phyloP scores from a whole-genome alignment of 331 rosid genomes.

The Telfairia occidentalis region DNA sequence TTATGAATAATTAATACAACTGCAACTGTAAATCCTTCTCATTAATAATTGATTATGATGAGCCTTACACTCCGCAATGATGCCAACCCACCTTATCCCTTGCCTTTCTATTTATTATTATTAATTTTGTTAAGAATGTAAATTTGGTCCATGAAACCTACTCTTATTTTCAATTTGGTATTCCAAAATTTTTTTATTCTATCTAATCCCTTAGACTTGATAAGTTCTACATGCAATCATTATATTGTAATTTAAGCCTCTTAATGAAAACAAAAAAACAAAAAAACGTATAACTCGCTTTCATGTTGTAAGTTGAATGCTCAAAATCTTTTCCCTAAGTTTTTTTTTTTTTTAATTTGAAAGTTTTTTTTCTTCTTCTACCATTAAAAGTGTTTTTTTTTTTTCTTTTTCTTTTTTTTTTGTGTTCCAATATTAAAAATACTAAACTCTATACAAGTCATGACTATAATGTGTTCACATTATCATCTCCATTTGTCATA shows the following conservation, averaged over 20 bases:
- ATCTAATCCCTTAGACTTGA: background rate
- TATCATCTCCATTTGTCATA: no score
- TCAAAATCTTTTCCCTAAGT: background rate
- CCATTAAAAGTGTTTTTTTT: background rate
- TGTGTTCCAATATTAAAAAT: no score
- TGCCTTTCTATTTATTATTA: background rate
- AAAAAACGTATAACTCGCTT: background rate
- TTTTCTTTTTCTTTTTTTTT: no score
- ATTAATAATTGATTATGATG: conserved; percentile 12
- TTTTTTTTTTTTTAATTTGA: no score
- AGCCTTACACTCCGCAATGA: background rate
- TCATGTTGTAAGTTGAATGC: background rate
- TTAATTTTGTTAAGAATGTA: background rate
- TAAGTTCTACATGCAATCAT: background rate
- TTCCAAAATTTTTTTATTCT: background rate
- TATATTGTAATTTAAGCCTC: background rate
- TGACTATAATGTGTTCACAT: no score
- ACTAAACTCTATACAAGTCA: no score
- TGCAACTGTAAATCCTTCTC: conserved; percentile 1
- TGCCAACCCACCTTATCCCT: conserved; percentile 8
- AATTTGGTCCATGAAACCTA: background rate
- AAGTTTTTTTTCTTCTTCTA: background rate
- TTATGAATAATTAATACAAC: background rate
- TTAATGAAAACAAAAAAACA: background rate
- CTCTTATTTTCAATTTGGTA: background rate